Percentiles rank a stretch among this genome's conserved stretches.
These are phyloP conservation scores for Ophiognomonia clavigignenti-juglandacearum DNA, from an alignment of 2,329 filamentous ascomycete species.

Conservation along the genomic window DNA sequence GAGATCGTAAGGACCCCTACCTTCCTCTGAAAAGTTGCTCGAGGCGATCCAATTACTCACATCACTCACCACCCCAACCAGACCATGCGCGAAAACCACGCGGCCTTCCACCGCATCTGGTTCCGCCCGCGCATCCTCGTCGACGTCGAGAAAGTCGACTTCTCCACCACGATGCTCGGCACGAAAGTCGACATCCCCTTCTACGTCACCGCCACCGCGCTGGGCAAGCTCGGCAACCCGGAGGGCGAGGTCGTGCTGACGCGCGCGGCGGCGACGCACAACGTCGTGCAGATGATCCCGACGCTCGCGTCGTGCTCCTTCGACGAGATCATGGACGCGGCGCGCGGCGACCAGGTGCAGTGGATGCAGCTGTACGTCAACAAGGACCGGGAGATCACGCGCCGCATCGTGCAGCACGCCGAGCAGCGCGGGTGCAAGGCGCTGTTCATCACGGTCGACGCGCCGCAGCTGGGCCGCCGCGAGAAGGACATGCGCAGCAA, in stretches of 20 bases:
- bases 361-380: constrained; percentile 99
- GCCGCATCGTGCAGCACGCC: constrained; percentile 85
- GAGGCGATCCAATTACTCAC: neutral
- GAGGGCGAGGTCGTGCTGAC: constrained; percentile 94
- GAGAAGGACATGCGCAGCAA: constrained; percentile 98
- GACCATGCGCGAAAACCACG: constrained; percentile 94
- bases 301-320: constrained; percentile 96
- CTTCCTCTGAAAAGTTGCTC: neutral
- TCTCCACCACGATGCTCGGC: constrained; percentile 90
- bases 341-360: constrained; percentile 74
- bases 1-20: constrained; percentile 60
- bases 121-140: constrained; percentile 87
- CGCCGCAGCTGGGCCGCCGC: constrained; percentile 86
- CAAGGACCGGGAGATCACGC: constrained; percentile 87
- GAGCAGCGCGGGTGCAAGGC: constrained; percentile 89
- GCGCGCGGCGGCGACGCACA: constrained; percentile 74
- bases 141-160: constrained; percentile 83
- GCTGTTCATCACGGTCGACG: constrained; percentile 97
- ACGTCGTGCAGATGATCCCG: constrained; percentile 97
- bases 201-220: constrained; percentile 92
- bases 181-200: constrained; percentile 80
- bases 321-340: constrained; percentile 91
- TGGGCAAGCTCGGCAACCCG: constrained; percentile 89
- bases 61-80: constrained; percentile 29
- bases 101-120: constrained; percentile 94